Evolutionary conservation across 495 filamentous ascomycete genomes (phyloP).

Genomic region (Xanthoparmelia taractica): DNA sequence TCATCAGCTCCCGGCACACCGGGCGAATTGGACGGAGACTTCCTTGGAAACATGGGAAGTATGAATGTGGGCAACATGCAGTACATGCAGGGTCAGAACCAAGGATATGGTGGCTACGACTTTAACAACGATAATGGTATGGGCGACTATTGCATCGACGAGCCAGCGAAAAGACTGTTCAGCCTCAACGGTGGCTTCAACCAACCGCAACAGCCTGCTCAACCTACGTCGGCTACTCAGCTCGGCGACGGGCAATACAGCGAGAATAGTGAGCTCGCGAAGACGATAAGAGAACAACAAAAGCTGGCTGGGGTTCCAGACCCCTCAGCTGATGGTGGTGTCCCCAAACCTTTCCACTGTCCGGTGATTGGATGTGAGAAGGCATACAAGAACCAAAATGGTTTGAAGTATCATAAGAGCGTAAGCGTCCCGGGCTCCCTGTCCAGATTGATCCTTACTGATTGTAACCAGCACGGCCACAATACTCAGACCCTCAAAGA

Average conservation of each 20-base stretch:
- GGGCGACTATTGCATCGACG: constrained; percentile 79
- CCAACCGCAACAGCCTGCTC: constrained; percentile 53
- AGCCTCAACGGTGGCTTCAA: constrained; percentile 72
- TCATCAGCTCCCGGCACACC: constrained; percentile 70
- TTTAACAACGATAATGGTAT: constrained; percentile 46
- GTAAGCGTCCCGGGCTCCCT: constrained; percentile 40
- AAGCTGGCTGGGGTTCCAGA: constrained; percentile 57
- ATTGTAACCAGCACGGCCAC: constrained; percentile 68
- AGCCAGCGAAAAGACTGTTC: constrained; percentile 88
- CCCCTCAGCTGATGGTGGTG: constrained; percentile 49
- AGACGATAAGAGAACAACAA: constrained; percentile 65
- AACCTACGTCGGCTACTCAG: constrained; percentile 43
- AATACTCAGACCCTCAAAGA: constrained; percentile 92
- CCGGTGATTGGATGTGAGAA: constrained; percentile 98
- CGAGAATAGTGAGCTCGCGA: constrained; percentile 65
- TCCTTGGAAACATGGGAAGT: constrained; percentile 45
- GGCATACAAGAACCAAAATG: constrained; percentile 99
- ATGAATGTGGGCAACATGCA: constrained; percentile 50
- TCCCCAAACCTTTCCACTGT: constrained; percentile 94
- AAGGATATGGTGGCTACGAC: constrained; percentile 29
- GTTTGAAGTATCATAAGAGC: constrained; percentile 76
- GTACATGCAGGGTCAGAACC: constrained; percentile 40
- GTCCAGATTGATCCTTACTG: background rate
- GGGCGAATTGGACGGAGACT: constrained; percentile 52
- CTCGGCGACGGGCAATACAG: constrained; percentile 64